Percentiles rank a stretch among this genome's conserved stretches.
phyloP scores from a whole-genome alignment of 2,329 filamentous ascomycete species.

The Geosmithia flava region DNA sequence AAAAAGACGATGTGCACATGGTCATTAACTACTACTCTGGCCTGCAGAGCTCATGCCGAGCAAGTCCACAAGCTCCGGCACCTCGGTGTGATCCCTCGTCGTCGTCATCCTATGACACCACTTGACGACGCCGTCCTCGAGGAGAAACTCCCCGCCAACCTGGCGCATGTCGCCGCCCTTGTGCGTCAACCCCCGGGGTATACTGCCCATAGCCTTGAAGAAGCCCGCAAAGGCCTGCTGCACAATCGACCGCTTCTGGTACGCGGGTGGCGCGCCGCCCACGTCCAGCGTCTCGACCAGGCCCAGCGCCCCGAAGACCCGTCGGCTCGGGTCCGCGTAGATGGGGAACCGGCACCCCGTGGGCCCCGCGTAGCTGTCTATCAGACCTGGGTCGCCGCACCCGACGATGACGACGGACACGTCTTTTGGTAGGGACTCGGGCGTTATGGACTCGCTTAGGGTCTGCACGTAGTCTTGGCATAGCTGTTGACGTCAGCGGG shows the following conservation, averaged over 20 bases:
- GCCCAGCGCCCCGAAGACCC: conserved; percentile 53
- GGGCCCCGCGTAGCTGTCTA: conserved; percentile 50
- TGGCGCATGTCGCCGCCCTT: conserved; percentile 56
- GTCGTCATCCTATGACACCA: conserved; percentile 79
- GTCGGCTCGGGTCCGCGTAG: conserved; percentile 58
- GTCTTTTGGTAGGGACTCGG: conserved; percentile 29
- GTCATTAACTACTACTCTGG: too few species aligned
- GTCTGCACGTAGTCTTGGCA: conserved; percentile 7
- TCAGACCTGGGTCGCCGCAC: conserved; percentile 57
- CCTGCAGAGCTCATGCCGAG: conserved; percentile 32
- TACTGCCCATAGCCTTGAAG: conserved; percentile 34
- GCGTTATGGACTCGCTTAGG: conserved; percentile 45
- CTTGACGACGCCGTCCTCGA: conserved; percentile 48
- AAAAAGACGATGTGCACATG: too few species aligned
- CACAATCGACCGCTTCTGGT: conserved; percentile 43
- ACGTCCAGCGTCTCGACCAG: conserved; percentile 54
- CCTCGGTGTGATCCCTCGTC: conserved; percentile 65
- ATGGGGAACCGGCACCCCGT: conserved; percentile 59
- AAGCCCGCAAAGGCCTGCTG: conserved; percentile 9
- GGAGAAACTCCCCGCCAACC: conserved; percentile 70
- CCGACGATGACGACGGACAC: conserved; percentile 60
- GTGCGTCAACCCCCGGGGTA: conserved; percentile 43
- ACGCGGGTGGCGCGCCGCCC: conserved; percentile 44
- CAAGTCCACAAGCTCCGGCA: conserved; percentile 51
- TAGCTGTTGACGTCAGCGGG: neutral